Base-by-base conservation (phyloP, 352 stramenopile genomes). In the Pythium grandisporangium region DNA sequence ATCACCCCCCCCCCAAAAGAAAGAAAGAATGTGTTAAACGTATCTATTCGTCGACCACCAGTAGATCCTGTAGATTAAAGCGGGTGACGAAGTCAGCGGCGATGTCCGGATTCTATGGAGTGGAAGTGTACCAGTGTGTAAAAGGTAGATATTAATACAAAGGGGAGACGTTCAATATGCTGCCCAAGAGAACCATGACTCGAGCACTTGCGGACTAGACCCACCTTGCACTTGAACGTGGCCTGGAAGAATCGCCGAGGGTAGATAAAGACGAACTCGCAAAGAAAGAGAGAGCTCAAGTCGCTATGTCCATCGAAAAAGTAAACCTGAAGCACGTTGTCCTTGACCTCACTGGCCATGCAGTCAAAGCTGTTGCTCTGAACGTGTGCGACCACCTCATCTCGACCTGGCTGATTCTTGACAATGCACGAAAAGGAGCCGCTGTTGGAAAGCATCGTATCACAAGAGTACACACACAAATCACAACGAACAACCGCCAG, bases 161-260 rank as follows among this genome's bases (percentile, higher is more conserved):
- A n/a, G n/a, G n/a, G n/a, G n/a, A n/a, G n/a, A n/a, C n/a, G n/a
- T n/a, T n/a, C n/a, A n/a, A n/a, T n/a, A n/a, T n/a, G n/a, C n/a
- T n/a, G n/a, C n/a, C n/a, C n/a, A n/a, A n/a, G n/a, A n/a, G n/a
- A n/a, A n/a, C n/a, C n/a, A 16, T 21, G 34, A 24, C 17, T 20
- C 10, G 25, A 34, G 2, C 32, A 16, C 6, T 27, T 21, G 26
- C 51, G 20, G 26, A 35, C 30, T 22, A 16, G 13, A 46, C 50
- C 23, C 51, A 86, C 77, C 67, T 71, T 63, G 70, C 73, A 86
- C 37, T 90, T 90, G 57, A 90, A 90, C 1, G 73, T 87, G 17
- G 73, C 70, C 39, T 87, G 73, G 58, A 90, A 90, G 53, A 86
- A 90, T n/a, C 62, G 61, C 2, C 77, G 59, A 23, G 69, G 54